Evolutionary conservation across 1,284 basidiomycete genomes (phyloP).

Genomic region (Paramarasmius palmivorus): DNA sequence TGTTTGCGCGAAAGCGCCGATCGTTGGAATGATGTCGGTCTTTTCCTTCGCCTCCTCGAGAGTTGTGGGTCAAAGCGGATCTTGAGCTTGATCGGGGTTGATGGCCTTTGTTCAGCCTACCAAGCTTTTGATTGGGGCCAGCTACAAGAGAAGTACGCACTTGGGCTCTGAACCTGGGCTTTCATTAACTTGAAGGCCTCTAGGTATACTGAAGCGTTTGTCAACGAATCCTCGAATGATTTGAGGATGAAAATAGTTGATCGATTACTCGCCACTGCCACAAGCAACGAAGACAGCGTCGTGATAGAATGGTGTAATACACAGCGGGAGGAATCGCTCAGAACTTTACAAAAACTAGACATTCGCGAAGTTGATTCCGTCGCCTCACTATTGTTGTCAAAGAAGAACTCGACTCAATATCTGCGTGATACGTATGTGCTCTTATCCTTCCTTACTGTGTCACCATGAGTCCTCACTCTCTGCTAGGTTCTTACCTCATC

Average conservation of each 20-base stretch:
- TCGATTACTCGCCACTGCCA: not conserved
- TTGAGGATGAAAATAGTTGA: not conserved
- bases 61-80: constrained; percentile 8
- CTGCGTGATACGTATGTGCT: not conserved
- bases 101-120: constrained; percentile 11
- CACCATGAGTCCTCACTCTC: not conserved
- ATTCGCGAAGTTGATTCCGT: not conserved
- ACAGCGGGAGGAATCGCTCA: not conserved
- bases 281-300: not conserved
- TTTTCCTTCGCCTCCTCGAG: constrained; percentile 8
- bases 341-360: not conserved
- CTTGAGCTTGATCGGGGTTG: constrained; percentile 11
- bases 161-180: not conserved
- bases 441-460: too few relatives aligned
- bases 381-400: not conserved
- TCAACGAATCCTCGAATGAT: not conserved
- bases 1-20: constrained; percentile 10
- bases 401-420: not conserved
- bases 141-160: constrained; percentile 8
- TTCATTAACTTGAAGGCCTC: not conserved
- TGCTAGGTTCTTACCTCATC: constrained; percentile 15
- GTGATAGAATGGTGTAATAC: not conserved
- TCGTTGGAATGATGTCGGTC: constrained; percentile 14
- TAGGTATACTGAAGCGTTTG: not conserved
- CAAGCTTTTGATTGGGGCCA: constrained; percentile 12